Percentiles rank a stretch among this genome's conserved stretches.
Conservation (phyloP, 768 basidiomycete genomes). For the Boletus eberwhitei region DNA sequence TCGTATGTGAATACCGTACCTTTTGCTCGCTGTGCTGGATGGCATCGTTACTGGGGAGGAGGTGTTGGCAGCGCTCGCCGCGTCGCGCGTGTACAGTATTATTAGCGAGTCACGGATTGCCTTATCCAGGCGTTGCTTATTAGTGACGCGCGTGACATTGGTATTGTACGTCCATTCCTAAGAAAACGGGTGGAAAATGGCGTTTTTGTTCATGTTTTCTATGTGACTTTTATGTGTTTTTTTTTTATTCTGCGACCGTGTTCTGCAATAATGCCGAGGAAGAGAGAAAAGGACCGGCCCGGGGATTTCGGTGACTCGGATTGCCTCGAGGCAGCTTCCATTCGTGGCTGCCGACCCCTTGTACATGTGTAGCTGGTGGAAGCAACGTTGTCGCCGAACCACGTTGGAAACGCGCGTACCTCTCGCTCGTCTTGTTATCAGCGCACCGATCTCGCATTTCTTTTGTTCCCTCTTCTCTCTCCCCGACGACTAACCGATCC, state of each 20-base stretch:
- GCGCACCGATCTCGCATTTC: conserved; percentile 31
- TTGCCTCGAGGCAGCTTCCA: conserved; percentile 46
- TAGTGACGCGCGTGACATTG: neutral
- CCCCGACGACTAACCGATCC: neutral
- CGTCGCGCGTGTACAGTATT: neutral
- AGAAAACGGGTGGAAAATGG: neutral
- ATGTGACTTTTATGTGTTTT: neutral
- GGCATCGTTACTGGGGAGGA: conserved; percentile 5
- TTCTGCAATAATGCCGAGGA: neutral
- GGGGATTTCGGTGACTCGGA: neutral
- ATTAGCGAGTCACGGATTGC: neutral
- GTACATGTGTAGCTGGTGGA: conserved; percentile 22
- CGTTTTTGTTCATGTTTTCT: neutral
- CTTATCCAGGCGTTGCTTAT: neutral
- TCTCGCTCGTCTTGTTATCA: conserved; percentile 25
- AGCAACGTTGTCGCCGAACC: conserved; percentile 40
- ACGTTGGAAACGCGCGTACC: conserved; percentile 68
- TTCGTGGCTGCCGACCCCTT: conserved; percentile 40
- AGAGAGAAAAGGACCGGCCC: neutral
- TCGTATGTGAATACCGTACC: neutral
- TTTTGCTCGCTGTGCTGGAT: conserved; percentile 16
- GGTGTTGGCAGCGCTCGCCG: neutral
- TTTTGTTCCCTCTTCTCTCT: conserved; percentile 26
- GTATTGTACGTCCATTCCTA: neutral
- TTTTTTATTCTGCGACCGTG: neutral